These are phyloP conservation scores for Smittium mucronatum DNA, from an alignment of 371 early-diverging fungal species.

Conservation along the genomic window DNA sequence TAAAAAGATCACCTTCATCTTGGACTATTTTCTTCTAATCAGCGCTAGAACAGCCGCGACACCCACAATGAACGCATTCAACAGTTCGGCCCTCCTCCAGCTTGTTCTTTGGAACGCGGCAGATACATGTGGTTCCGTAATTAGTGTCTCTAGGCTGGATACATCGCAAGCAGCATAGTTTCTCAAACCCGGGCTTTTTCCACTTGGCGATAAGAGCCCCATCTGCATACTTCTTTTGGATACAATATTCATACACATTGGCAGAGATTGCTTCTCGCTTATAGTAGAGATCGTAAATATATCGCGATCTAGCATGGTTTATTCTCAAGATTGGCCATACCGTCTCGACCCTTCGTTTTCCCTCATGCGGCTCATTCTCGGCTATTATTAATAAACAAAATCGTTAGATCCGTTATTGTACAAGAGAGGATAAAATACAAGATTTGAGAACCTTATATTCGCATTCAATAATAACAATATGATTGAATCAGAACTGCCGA, in stretches of 20 bases:
- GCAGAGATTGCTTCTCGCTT: constrained; percentile 85
- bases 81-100: constrained; percentile 76
- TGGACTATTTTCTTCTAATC: constrained; percentile 22
- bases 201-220: constrained; percentile 93
- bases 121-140: constrained; percentile 94
- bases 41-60: constrained; percentile 49
- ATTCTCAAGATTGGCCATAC: constrained; percentile 92
- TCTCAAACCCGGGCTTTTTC: constrained; percentile 96
- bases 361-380: constrained; percentile 90
- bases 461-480: too few relatives aligned
- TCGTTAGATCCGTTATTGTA: constrained; percentile 6
- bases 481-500: too few relatives aligned
- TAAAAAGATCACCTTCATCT: too few relatives aligned
- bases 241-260: constrained; percentile 81
- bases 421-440: too few relatives aligned
- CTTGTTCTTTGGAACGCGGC: constrained; percentile 90
- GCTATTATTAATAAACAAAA: constrained; percentile 38
- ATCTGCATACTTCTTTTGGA: constrained; percentile 87
- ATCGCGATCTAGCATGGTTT: constrained; percentile 94
- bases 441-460: too few relatives aligned
- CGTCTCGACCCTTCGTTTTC: constrained; percentile 86
- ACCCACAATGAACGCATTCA: constrained; percentile 93
- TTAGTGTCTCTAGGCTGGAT: constrained; percentile 95
- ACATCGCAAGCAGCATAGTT: constrained; percentile 94
- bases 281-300: constrained; percentile 90